phyloP scores from a whole-genome alignment of 2,329 filamentous ascomycete genomes.

The Pezicula carpinea region DNA sequence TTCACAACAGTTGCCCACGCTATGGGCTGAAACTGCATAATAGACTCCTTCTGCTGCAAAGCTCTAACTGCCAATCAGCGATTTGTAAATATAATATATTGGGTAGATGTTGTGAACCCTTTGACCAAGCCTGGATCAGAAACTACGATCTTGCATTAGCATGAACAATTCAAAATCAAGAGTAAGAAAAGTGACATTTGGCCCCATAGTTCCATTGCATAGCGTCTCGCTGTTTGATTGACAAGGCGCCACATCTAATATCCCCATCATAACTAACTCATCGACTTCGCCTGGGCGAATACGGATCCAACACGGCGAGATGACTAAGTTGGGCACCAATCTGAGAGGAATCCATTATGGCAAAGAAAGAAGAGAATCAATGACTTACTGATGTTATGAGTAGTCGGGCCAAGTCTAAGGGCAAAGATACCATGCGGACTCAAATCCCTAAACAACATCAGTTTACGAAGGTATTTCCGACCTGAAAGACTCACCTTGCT shows the following conservation, averaged over 20 bases:
- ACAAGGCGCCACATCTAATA: no score
- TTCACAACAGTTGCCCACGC: constrained; percentile 15
- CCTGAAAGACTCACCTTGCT: constrained; percentile 14
- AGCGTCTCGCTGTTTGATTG: no score
- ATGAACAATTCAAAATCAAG: not conserved
- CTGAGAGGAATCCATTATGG: not conserved
- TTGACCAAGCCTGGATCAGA: constrained; percentile 19
- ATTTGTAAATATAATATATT: not conserved
- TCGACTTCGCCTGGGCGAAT: not conserved
- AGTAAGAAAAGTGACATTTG: not conserved
- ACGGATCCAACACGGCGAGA: not conserved
- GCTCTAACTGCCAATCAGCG: constrained; percentile 13
- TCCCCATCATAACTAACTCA: no score
- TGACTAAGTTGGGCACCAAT: not conserved
- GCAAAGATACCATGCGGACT: constrained; percentile 25
- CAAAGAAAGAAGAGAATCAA: not conserved
- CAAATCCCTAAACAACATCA: constrained; percentile 15
- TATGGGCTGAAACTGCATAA: constrained; percentile 15
- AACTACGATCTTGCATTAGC: constrained; percentile 10
- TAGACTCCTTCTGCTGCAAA: constrained; percentile 21
- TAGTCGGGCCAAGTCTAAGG: constrained; percentile 19
- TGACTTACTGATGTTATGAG: constrained; percentile 22
- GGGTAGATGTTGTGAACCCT: constrained; percentile 8
- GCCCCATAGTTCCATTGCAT: no score
- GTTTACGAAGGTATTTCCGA: not conserved